Evolutionary conservation across 169 alveolate genomes (phyloP), one percentile per base, ranked within the genome.

Genomic region (Fabrea salina): DNA sequence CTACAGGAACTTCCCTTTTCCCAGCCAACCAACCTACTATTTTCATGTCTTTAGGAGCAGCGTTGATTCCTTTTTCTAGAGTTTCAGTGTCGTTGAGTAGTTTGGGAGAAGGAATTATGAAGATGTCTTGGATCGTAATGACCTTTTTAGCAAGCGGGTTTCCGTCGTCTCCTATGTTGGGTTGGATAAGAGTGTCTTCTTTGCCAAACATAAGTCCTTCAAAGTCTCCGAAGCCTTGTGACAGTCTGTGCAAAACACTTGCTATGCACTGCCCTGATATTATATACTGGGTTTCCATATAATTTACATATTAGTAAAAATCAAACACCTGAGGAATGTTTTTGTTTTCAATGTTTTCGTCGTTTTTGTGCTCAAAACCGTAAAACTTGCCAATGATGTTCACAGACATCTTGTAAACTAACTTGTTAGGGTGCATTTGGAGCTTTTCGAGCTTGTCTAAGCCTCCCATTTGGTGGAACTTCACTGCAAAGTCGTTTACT

Each of bases 21-120:
- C 67, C 67, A 19, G 67, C 16, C n/a, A 56, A 22, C 27, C 67
- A 56, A 13, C 67, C 67, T 56, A 56, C 16, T n/a, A 56, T 25
- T 56, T 56, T 56, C 67, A 56, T 56, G 22, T 25, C 27, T 56
- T 56, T 25, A n/a, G 67, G 67, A 3, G n/a, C 16, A 22, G 22
- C 67, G 16, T 1, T n/a, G 30, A 56, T 56, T 11, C n/a, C 33
- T 56, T 56, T 25, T n/a, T n/a, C 13, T 22, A 56, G n/a, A 22
- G 22, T 11, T n/a, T 27, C 37, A n/a, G 39, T 16, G 11, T 25
- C 67, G 11, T 19, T 19, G 67, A 56, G n/a, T 16, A 56, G 22
- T 3, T 25, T 56, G 0, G n/a, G 67, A 25, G 67, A n/a, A 35
- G n/a, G n/a, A 11, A 25, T 22, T 56, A 56, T n/a, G 30, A 16